These are phyloP conservation scores for Candida awuae DNA, from an alignment of 805 yeast genomes.

Conservation along the genomic window DNA sequence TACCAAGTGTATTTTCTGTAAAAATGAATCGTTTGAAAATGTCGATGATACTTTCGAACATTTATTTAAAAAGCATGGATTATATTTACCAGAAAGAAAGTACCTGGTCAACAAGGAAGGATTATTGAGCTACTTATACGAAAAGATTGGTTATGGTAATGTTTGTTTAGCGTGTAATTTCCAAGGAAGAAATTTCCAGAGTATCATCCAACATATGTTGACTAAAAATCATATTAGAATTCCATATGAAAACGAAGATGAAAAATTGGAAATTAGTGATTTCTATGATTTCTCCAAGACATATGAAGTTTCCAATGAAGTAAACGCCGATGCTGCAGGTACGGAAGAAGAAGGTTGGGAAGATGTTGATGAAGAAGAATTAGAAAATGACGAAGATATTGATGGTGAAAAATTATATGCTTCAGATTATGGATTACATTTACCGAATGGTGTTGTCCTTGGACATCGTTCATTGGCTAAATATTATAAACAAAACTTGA, in stretches of 20 bases:
- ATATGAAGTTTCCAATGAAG: slow-evolving; percentile 35
- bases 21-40: slow-evolving; percentile 26
- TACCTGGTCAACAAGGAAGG: slow-evolving; percentile 66
- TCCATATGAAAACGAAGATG: slow-evolving; percentile 79
- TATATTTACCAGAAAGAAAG: slow-evolving; percentile 77
- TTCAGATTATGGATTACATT: slow-evolving; percentile 52
- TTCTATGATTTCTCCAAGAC: slow-evolving; percentile 80
- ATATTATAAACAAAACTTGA: slow-evolving; percentile 59
- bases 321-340: slow-evolving; percentile 26
- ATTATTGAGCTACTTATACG: slow-evolving; percentile 64
- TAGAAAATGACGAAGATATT: slow-evolving; percentile 26
- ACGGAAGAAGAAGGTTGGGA: slow-evolving; percentile 31
- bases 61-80: slow-evolving; percentile 74
- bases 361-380: slow-evolving; percentile 29
- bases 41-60: slow-evolving; percentile 49
- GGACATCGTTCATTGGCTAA: slow-evolving; percentile 77
- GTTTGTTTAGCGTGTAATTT: slow-evolving; percentile 76
- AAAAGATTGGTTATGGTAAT: slow-evolving; percentile 74
- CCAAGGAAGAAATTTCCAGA: slow-evolving; percentile 76
- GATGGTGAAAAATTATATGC: slow-evolving; percentile 27
- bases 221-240: slow-evolving; percentile 81
- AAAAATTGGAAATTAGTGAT: slow-evolving; percentile 64
- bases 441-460: slow-evolving; percentile 71
- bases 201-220: slow-evolving; percentile 82
- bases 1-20: slow-evolving; percentile 44